phyloP scores from a whole-genome alignment of 2,329 filamentous ascomycete species.

The Aureobasidium leucospermi region DNA sequence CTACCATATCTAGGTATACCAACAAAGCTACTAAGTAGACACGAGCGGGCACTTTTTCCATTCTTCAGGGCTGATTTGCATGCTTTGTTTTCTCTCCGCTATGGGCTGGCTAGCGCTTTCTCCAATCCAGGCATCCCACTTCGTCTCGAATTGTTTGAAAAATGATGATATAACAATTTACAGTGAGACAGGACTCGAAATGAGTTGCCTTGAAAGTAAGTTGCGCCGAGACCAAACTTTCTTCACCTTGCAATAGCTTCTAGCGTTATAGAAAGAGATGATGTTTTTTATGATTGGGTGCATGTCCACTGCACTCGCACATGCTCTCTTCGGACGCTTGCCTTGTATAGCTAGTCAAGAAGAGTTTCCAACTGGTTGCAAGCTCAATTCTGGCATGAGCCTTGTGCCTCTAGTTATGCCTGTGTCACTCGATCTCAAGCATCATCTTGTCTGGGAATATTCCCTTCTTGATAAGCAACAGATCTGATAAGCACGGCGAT shows the following conservation, averaged over 20 bases:
- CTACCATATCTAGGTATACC: background rate
- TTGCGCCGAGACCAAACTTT: no score
- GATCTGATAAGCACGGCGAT: background rate
- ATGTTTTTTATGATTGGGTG: no score
- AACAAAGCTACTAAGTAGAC: no score
- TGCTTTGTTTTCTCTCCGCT: background rate
- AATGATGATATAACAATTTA: background rate
- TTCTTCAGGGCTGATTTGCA: background rate
- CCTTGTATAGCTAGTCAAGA: no score
- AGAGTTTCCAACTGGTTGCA: no score
- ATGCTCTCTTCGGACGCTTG: no score
- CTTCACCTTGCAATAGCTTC: no score
- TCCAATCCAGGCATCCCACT: background rate
- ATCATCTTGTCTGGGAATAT: background rate
- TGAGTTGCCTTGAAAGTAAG: background rate
- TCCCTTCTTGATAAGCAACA: no score
- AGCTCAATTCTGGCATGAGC: no score
- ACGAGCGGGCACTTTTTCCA: background rate
- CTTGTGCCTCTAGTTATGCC: no score
- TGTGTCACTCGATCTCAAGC: background rate
- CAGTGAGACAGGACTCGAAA: background rate
- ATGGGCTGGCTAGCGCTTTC: background rate
- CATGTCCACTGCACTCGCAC: no score
- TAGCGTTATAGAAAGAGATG: no score
- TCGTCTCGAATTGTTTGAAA: background rate